Conservation (phyloP, 345 rosid species). For the Citrus cavaleriei region DNA sequence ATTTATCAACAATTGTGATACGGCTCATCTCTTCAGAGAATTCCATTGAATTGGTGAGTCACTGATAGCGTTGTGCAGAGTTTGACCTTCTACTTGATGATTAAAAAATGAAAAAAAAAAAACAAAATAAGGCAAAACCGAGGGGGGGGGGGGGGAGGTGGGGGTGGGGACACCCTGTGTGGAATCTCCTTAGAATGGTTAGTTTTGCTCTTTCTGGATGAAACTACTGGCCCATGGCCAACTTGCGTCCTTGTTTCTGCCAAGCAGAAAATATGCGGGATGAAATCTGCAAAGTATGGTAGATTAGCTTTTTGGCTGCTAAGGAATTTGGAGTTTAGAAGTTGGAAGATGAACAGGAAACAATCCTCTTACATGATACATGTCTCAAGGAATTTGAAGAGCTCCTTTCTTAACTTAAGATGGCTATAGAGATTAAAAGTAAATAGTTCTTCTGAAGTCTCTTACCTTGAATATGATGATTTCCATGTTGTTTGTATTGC, state of each 20-base stretch:
- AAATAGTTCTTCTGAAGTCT: not conserved
- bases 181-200: not conserved
- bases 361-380: not conserved
- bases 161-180: no score
- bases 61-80: not conserved
- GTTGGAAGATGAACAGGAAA: not conserved
- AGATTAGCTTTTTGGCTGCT: not conserved
- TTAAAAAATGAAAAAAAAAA: not conserved
- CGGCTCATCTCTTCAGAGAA: not conserved
- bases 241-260: not conserved
- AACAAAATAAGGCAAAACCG: no score
- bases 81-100: not conserved
- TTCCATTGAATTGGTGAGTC: not conserved
- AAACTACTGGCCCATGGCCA: not conserved
- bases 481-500: constrained; percentile 20
- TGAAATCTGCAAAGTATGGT: not conserved
- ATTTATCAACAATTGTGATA: not conserved
- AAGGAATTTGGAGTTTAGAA: not conserved
- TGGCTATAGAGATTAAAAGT: not conserved
- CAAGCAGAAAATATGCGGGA: not conserved
- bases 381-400: not conserved
- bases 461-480: not conserved
- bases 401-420: not conserved
- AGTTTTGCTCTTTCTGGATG: not conserved
- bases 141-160: no score